Evolutionary conservation across 768 basidiomycete species (phyloP).

Genomic region (Podaxis pistillaris): DNA sequence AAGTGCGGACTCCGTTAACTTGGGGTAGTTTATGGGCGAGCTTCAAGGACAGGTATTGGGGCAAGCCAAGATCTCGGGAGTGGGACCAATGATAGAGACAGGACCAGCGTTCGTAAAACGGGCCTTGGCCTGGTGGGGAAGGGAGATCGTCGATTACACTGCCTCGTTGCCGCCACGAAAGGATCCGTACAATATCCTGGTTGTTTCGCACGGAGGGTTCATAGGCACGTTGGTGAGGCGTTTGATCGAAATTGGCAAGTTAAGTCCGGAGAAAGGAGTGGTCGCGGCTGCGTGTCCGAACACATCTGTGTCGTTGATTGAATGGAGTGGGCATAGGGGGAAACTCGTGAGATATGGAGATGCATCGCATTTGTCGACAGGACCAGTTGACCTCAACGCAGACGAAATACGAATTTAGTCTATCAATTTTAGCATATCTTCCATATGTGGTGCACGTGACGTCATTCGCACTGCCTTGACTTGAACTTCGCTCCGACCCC

Average conservation of each 20-base stretch:
- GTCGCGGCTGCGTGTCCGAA: constrained; percentile 43
- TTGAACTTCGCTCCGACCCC: neutral
- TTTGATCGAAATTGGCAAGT: constrained; percentile 40
- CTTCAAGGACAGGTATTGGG: constrained; percentile 45
- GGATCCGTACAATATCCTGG: constrained; percentile 46
- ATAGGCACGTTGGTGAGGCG: constrained; percentile 52
- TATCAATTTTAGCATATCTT: neutral
- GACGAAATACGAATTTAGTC: constrained; percentile 35
- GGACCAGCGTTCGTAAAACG: constrained; percentile 42
- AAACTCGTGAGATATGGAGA: constrained; percentile 53
- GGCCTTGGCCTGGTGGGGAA: constrained; percentile 62
- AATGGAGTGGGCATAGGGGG: constrained; percentile 41
- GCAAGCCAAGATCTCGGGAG: constrained; percentile 10
- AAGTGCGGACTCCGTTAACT: neutral
- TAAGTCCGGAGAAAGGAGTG: constrained; percentile 35
- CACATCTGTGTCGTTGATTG: constrained; percentile 57
- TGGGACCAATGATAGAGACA: constrained; percentile 36
- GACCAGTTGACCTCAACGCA: constrained; percentile 44
- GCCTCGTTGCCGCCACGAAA: constrained; percentile 10
- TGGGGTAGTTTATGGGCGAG: constrained; percentile 55
- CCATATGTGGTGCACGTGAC: constrained; percentile 23
- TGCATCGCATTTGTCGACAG: constrained; percentile 44
- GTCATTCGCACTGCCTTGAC: constrained; percentile 28
- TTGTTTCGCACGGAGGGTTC: constrained; percentile 66
- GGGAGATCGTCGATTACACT: constrained; percentile 29